Evolutionary conservation across 148 eudicot genomes (phyloP).

Genomic region (Simmondsia chinensis): DNA sequence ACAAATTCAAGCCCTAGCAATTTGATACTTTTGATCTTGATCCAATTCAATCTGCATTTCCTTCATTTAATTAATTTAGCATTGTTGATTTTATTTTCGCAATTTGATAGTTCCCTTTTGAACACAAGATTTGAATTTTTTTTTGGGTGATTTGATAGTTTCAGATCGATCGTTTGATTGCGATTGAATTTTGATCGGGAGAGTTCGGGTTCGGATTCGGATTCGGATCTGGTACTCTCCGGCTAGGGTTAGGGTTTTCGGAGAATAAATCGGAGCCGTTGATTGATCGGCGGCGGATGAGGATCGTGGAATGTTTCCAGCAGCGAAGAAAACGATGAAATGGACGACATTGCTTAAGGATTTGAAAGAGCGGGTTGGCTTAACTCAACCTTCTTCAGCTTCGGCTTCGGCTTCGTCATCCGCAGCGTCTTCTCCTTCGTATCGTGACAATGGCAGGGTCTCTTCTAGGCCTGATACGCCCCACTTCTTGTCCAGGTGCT

Average conservation of each 20-base stretch:
- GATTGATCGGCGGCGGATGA: conserved; percentile 33
- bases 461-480: conserved; percentile 4
- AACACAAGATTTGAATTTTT: no score
- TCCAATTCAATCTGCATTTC: no score
- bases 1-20: no score
- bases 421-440: conserved; percentile 11
- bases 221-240: conserved; percentile 18
- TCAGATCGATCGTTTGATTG: conserved; percentile 11
- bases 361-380: conserved; percentile 82
- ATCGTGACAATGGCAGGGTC: conserved; percentile 29
- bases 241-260: conserved; percentile 10
- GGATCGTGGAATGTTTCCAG: conserved; percentile 36
- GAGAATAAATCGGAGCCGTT: conserved; percentile 15
- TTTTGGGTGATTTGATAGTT: conserved; percentile 8
- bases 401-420: conserved; percentile 9
- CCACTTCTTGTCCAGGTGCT: no score
- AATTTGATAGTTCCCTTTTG: background rate
- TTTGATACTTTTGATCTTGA: no score
- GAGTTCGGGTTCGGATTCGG: background rate
- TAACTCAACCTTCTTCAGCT: conserved; percentile 28
- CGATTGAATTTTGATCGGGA: background rate
- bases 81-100: background rate
- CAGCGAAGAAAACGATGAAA: conserved; percentile 68
- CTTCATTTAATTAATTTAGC: no score
- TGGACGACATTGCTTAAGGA: conserved; percentile 97